Conservation (phyloP, 2,329 filamentous ascomycete genomes). For the Paecilomyces fulvus region DNA sequence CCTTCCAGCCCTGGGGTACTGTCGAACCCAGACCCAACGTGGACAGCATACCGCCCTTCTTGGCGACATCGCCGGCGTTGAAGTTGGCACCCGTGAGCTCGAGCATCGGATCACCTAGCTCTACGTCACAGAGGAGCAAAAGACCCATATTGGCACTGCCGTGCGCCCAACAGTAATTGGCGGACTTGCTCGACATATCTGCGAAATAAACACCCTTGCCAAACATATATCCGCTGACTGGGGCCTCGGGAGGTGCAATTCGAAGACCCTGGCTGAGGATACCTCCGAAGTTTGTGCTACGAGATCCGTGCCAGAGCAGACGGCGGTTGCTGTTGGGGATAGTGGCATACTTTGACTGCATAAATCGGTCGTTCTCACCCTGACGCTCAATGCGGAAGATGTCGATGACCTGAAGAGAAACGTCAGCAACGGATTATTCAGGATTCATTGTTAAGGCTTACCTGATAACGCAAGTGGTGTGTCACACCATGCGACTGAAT, state of each 20-base stretch:
- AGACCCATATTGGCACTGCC: slow-evolving; percentile 63
- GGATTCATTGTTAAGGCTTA: slow-evolving; percentile 6
- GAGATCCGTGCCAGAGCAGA: slow-evolving; percentile 81
- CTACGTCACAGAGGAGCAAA: slow-evolving; percentile 74
- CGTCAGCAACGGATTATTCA: slow-evolving; percentile 7
- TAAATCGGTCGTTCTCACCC: slow-evolving; percentile 63
- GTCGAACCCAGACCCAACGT: slow-evolving; percentile 63
- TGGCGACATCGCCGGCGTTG: slow-evolving; percentile 56
- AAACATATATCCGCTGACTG: slow-evolving; percentile 76
- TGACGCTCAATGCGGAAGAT: slow-evolving; percentile 77
- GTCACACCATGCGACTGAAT: slow-evolving; percentile 57
- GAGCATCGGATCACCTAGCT: slow-evolving; percentile 68
- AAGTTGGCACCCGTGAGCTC: slow-evolving; percentile 52
- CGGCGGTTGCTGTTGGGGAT: slow-evolving; percentile 56
- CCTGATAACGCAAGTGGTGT: slow-evolving; percentile 44
- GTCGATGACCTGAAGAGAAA: slow-evolving; percentile 46
- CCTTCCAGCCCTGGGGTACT: slow-evolving; percentile 64
- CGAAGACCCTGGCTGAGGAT: slow-evolving; percentile 80
- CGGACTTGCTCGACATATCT: slow-evolving; percentile 76
- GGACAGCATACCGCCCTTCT: slow-evolving; percentile 50
- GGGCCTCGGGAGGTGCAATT: slow-evolving; percentile 74
- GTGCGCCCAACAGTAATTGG: slow-evolving; percentile 60
- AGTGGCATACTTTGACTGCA: slow-evolving; percentile 45
- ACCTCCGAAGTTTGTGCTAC: slow-evolving; percentile 75
- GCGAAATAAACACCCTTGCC: slow-evolving; percentile 85